phyloP scores from a whole-genome alignment of 805 yeast genomes.

The Suhomyces vadensis region DNA sequence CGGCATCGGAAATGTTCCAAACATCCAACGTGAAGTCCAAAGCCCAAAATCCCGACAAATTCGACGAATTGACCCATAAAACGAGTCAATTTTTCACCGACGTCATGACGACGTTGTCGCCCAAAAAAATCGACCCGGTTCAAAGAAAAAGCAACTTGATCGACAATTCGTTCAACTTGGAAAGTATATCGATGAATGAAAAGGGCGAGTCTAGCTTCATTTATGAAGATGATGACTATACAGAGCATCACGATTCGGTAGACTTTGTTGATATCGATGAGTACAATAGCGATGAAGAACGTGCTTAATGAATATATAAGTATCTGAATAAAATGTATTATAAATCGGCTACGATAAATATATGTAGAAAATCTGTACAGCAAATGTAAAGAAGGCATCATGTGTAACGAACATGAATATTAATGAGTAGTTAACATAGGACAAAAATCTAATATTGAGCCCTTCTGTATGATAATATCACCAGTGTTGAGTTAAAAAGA shows the following conservation, averaged over 20 bases:
- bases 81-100: constrained; percentile 29
- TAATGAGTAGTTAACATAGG: too few relatives aligned
- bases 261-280: constrained; percentile 25
- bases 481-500: too few relatives aligned
- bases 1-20: constrained; percentile 12
- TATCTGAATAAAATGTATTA: background rate
- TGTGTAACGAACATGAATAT: too few relatives aligned
- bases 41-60: constrained; percentile 13
- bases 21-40: constrained; percentile 4
- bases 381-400: too few relatives aligned
- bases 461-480: too few relatives aligned
- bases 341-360: too few relatives aligned
- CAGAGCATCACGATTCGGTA: constrained; percentile 10
- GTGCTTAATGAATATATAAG: constrained; percentile 1
- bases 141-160: constrained; percentile 13
- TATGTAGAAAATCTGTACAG: too few relatives aligned
- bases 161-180: constrained; percentile 31
- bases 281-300: constrained; percentile 21
- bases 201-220: background rate
- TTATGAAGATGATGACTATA: constrained; percentile 2
- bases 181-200: constrained; percentile 16
- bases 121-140: constrained; percentile 13
- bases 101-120: constrained; percentile 26
- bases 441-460: too few relatives aligned
- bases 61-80: constrained; percentile 21